Conservation (phyloP, 1,284 basidiomycete genomes). For the Rhizoctonia solani region DNA sequence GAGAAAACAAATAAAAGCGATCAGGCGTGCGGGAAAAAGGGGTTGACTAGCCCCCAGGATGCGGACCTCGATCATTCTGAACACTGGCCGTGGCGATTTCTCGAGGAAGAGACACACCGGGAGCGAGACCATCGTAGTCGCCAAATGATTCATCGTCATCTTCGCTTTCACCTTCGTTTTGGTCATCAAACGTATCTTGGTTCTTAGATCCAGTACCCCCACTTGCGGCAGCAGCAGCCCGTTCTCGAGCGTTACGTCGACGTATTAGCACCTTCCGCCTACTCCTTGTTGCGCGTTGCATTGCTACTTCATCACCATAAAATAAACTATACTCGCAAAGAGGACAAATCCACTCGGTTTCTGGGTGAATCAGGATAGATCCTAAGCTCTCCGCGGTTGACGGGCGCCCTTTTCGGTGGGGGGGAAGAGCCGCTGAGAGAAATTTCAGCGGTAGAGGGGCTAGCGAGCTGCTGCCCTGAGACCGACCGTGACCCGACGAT, state of each 20-base stretch:
- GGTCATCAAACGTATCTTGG: constrained; percentile 27
- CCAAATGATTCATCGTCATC: constrained; percentile 41
- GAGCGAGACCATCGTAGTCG: background rate
- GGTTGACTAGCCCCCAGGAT: constrained; percentile 15
- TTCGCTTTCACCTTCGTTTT: constrained; percentile 38
- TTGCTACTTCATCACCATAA: constrained; percentile 72
- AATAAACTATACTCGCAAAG: constrained; percentile 87
- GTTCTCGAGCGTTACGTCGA: constrained; percentile 72
- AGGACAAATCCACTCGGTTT: constrained; percentile 86
- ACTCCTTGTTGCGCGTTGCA: constrained; percentile 66
- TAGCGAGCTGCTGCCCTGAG: constrained; percentile 54
- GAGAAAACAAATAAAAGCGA: background rate
- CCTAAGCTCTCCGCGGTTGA: constrained; percentile 5
- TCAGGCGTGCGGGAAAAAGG: background rate
- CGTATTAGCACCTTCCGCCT: constrained; percentile 78
- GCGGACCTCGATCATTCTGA: constrained; percentile 5
- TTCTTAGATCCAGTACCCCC: constrained; percentile 22
- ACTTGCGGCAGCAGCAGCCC: constrained; percentile 51
- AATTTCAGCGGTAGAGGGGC: constrained; percentile 66
- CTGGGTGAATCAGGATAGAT: constrained; percentile 46
- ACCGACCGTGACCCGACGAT: constrained; percentile 47
- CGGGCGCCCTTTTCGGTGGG: constrained; percentile 51
- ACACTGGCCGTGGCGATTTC: background rate
- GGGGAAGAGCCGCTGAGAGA: constrained; percentile 66
- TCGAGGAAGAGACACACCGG: background rate